Percentiles rank a stretch among this genome's conserved stretches.
phyloP scores from a whole-genome alignment of 2,329 filamentous ascomycete genomes.

The Alternaria atra region DNA sequence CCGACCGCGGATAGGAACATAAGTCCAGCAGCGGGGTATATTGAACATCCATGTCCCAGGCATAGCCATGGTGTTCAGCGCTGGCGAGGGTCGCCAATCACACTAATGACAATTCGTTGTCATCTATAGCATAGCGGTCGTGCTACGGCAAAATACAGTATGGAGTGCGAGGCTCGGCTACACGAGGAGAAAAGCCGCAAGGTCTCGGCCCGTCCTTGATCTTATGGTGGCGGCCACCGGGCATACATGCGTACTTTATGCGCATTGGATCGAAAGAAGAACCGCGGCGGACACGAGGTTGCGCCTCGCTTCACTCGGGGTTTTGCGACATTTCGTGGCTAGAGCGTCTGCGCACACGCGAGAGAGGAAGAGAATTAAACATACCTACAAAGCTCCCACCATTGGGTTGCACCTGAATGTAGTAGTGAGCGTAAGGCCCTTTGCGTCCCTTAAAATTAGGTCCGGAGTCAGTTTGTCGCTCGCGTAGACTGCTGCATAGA shows the following conservation, averaged over 20 bases:
- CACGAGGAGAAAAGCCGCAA: conserved; percentile 1
- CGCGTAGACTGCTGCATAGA: neutral
- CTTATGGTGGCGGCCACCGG: conserved; percentile 12
- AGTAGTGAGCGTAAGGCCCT: conserved; percentile 73
- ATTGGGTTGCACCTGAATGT: conserved; percentile 80
- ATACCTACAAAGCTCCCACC: conserved; percentile 73
- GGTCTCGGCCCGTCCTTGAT: conserved; percentile 1
- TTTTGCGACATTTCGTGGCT: conserved; percentile 10
- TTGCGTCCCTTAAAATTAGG: conserved; percentile 85
- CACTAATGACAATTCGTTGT: conserved; percentile 5
- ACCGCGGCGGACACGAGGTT: conserved; percentile 9
- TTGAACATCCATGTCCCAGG: neutral
- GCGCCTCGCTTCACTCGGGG: neutral
- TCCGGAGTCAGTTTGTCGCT: conserved; percentile 30
- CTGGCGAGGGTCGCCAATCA: neutral
- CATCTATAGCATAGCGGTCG: conserved; percentile 9
- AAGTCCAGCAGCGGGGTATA: neutral
- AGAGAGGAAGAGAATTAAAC: conserved; percentile 39
- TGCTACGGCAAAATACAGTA: conserved; percentile 9
- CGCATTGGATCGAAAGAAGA: conserved; percentile 5
- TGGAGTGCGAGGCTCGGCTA: conserved; percentile 10
- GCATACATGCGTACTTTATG: conserved; percentile 14
- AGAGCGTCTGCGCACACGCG: neutral
- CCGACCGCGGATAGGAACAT: conserved; percentile 1
- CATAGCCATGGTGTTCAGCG: conserved; percentile 7